A percentile compares a stretch with the other conserved stretches of the same genome.
phyloP scores from a whole-genome alignment of 2,329 filamentous ascomycete genomes.

The Sporothrix luriei region DNA sequence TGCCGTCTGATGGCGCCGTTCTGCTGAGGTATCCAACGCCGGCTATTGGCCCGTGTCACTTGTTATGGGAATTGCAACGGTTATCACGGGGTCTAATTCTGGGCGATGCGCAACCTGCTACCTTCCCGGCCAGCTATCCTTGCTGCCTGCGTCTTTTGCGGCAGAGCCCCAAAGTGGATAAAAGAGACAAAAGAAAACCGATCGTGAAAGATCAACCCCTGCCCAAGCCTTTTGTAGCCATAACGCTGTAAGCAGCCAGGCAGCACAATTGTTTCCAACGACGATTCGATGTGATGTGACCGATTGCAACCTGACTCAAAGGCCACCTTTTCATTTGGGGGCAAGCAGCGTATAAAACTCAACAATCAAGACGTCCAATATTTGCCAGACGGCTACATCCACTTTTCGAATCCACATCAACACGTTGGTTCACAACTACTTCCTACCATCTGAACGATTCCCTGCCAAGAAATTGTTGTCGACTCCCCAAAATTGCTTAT shows the following conservation, averaged over 20 bases:
- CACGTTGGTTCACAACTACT: not conserved
- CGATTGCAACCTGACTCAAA: not conserved
- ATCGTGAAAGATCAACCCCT: not conserved
- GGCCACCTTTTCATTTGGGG: not conserved
- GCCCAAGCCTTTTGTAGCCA: not conserved
- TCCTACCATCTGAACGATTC: not conserved
- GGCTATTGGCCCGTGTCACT: constrained; percentile 27
- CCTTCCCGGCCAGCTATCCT: not conserved
- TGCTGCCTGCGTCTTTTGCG: constrained; percentile 17
- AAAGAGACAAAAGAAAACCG: not conserved
- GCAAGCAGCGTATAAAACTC: not conserved
- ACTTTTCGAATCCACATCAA: not conserved
- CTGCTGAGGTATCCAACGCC: constrained; percentile 31
- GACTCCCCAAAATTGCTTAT: not conserved
- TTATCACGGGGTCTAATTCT: not conserved
- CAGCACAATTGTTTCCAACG: constrained; percentile 1
- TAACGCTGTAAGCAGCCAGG: constrained; percentile 5
- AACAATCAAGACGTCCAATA: not conserved
- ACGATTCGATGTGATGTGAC: not conserved
- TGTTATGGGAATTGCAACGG: not conserved
- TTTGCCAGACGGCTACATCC: not conserved
- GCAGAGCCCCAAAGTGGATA: constrained; percentile 7
- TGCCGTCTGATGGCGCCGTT: too few species aligned
- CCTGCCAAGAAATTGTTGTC: not conserved
- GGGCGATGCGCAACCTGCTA: not conserved